Percentiles rank a stretch among this genome's conserved stretches.
phyloP scores from a whole-genome alignment of 306 rosid species.

The Sphenostylis stenocarpa region DNA sequence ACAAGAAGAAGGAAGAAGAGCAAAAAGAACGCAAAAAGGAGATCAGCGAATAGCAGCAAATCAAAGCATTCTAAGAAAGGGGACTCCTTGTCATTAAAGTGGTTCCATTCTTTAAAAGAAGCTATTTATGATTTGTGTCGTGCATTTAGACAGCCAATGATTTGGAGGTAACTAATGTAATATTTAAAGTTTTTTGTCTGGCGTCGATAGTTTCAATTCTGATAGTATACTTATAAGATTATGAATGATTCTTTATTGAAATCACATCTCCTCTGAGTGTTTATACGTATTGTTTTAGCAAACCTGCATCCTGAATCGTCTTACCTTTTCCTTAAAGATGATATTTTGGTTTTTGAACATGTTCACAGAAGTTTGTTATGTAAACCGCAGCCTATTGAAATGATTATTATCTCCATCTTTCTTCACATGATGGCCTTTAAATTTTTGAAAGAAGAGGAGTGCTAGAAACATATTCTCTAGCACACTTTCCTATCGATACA shows the following conservation, averaged over 20 bases:
- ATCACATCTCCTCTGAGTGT: neutral
- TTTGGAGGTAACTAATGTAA: constrained; percentile 60
- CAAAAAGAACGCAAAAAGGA: constrained; percentile 36
- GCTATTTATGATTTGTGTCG: constrained; percentile 58
- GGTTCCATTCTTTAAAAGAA: constrained; percentile 62
- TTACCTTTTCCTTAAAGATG: neutral
- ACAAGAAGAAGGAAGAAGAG: constrained; percentile 65
- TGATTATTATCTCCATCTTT: neutral
- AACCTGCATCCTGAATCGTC: neutral
- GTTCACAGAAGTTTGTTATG: neutral
- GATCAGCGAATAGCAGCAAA: constrained; percentile 36
- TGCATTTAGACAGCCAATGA: constrained; percentile 73
- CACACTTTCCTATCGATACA: neutral
- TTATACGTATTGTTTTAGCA: neutral
- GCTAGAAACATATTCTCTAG: neutral
- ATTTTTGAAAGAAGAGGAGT: neutral
- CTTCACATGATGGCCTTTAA: neutral
- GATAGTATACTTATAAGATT: constrained; percentile 9
- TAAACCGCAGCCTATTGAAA: neutral
- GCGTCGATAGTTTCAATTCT: neutral
- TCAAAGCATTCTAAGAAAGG: constrained; percentile 34
- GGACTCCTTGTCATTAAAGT: constrained; percentile 46
- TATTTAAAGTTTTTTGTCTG: neutral
- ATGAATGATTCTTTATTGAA: constrained; percentile 9
- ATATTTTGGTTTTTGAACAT: neutral